Percentiles rank a stretch among this genome's conserved stretches.
Evolutionary conservation across 768 basidiomycete species (phyloP).

Genomic region (Solioccasus polychromus): DNA sequence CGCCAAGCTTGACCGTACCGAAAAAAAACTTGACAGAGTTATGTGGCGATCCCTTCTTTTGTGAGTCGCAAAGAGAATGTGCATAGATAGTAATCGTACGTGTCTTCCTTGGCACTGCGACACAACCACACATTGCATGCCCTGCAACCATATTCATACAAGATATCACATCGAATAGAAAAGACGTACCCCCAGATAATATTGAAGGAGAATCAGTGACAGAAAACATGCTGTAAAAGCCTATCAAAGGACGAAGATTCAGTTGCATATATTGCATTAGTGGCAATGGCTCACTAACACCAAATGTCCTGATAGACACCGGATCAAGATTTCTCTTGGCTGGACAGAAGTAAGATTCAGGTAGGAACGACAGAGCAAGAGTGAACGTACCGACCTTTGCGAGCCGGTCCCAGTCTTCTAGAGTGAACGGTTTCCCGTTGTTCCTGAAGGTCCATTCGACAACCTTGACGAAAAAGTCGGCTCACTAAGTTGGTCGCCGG

Average conservation of each 20-base stretch:
- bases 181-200: slow-evolving; percentile 61
- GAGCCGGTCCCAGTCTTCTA: slow-evolving; percentile 84
- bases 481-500: too few relatives aligned
- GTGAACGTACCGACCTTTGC: slow-evolving; percentile 79
- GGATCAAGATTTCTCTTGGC: slow-evolving; percentile 94
- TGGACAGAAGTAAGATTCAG: slow-evolving; percentile 20
- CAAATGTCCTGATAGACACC: slow-evolving; percentile 91
- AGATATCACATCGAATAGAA: too few relatives aligned
- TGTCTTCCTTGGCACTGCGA: too few relatives aligned
- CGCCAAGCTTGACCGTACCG: too few relatives aligned
- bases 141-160: too few relatives aligned
- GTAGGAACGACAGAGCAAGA: background rate
- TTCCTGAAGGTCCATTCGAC: too few relatives aligned
- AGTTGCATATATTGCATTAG: background rate
- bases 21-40: too few relatives aligned
- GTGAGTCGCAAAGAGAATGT: too few relatives aligned
- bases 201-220: slow-evolving; percentile 78
- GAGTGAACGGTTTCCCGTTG: slow-evolving; percentile 76
- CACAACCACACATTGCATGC: too few relatives aligned
- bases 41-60: too few relatives aligned
- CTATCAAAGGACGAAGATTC: slow-evolving; percentile 27
- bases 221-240: slow-evolving; percentile 76
- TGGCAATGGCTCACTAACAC: slow-evolving; percentile 52
- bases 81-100: too few relatives aligned
- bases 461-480: too few relatives aligned